Conservation (phyloP, 169 alveolate genomes). For the Plasmodium cynomolgi region DNA sequence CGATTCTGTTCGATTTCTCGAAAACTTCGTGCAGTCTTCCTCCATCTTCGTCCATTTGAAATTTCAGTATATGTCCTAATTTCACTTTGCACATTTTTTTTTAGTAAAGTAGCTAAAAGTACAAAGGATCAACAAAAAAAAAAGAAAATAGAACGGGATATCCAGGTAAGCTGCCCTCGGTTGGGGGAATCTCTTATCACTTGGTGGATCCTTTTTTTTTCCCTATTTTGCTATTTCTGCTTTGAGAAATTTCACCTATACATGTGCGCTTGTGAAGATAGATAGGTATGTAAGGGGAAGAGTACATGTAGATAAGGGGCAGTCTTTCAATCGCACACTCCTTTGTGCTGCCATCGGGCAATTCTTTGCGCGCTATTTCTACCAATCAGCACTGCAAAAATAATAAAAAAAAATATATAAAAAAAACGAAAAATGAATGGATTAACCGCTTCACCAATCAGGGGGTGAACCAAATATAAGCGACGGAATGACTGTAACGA, state of each 20-base stretch:
- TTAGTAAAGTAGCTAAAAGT: neutral
- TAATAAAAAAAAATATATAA: neutral
- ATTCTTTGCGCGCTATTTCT: neutral
- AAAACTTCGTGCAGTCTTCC: neutral
- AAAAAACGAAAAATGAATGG: neutral
- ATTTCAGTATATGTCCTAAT: neutral
- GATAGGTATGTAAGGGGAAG: neutral
- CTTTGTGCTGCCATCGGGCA: neutral
- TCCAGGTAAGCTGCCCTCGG: too few species aligned
- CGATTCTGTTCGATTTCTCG: neutral
- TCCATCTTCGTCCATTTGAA: neutral
- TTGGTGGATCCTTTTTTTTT: neutral
- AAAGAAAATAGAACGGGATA: too few species aligned
- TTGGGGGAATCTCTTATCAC: neutral
- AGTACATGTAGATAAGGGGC: neutral
- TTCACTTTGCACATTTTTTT: neutral
- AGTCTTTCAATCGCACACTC: neutral
- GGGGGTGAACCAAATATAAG: neutral
- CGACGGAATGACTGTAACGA: neutral
- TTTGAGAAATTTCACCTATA: neutral
- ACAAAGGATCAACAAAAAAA: neutral
- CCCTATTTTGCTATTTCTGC: neutral
- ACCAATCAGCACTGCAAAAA: neutral
- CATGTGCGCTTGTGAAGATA: neutral
- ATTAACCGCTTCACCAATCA: neutral